These are phyloP conservation scores for Debaryomyces fabryi DNA, from an alignment of 1,139 yeast species.

Conservation along the genomic window DNA sequence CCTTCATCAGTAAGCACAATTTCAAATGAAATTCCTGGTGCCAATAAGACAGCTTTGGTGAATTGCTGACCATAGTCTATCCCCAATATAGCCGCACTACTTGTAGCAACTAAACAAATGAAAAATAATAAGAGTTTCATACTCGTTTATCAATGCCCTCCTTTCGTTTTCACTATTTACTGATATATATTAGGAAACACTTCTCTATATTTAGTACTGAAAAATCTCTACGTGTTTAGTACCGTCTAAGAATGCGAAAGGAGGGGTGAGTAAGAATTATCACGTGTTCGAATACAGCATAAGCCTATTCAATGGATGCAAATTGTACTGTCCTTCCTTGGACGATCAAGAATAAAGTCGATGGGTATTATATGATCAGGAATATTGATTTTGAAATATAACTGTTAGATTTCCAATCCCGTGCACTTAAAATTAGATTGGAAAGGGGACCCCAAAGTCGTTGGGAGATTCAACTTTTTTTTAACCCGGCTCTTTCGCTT, in stretches of 20 bases:
- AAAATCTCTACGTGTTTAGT: neutral
- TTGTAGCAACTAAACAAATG: constrained; percentile 18
- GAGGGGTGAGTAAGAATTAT: constrained; percentile 4
- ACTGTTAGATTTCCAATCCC: too few relatives aligned
- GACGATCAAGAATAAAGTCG: too few relatives aligned
- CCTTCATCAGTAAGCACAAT: constrained; percentile 87
- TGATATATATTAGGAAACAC: neutral
- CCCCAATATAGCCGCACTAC: constrained; percentile 71
- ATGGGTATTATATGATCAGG: too few relatives aligned
- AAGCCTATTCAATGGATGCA: neutral
- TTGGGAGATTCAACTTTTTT: too few relatives aligned
- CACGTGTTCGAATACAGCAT: neutral
- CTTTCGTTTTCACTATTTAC: neutral
- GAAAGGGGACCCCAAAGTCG: too few relatives aligned
- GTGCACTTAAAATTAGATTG: too few relatives aligned
- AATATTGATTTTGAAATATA: too few relatives aligned
- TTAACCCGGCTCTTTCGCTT: too few relatives aligned
- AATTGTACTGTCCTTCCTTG: neutral
- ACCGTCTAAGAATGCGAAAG: constrained; percentile 1
- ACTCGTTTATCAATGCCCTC: constrained; percentile 1
- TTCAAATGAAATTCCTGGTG: constrained; percentile 89
- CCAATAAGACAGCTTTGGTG: constrained; percentile 85
- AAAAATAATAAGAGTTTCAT: constrained; percentile 12
- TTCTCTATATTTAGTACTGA: neutral
- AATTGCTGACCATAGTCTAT: constrained; percentile 89